A percentile compares a stretch with the other conserved stretches of the same genome.
Evolutionary conservation across 805 yeast species (phyloP).

Genomic region (Cyberlindnera euphorbiae): DNA sequence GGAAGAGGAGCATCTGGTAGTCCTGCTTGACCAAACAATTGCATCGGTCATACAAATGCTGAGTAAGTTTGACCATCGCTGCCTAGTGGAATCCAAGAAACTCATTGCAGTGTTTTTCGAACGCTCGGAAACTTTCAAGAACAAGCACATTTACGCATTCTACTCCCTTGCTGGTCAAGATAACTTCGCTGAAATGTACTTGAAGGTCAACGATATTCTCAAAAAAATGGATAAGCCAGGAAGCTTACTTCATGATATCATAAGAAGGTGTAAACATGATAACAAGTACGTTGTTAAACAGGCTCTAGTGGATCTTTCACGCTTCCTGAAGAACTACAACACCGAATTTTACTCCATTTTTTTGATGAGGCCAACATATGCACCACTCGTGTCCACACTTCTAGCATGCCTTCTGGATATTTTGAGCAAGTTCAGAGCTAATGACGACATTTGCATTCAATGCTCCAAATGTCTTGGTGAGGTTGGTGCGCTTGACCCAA

Average conservation of each 20-base stretch:
- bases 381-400: slow-evolving; percentile 37
- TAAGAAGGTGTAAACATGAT: slow-evolving; percentile 52
- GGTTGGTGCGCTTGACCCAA: slow-evolving; percentile 72
- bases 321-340: slow-evolving; percentile 49
- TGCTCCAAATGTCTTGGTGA: slow-evolving; percentile 70
- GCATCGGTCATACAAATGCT: slow-evolving; percentile 72
- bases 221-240: slow-evolving; percentile 30
- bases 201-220: slow-evolving; percentile 25
- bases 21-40: slow-evolving; percentile 68
- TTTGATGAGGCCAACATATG: slow-evolving; percentile 31
- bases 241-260: slow-evolving; percentile 45
- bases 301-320: slow-evolving; percentile 58
- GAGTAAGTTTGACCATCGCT: slow-evolving; percentile 41
- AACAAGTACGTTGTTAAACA: slow-evolving; percentile 70
- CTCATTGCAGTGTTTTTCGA: slow-evolving; percentile 39
- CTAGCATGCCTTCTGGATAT: slow-evolving; percentile 51
- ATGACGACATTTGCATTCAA: slow-evolving; percentile 45
- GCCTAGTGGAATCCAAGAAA: slow-evolving; percentile 46
- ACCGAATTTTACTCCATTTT: slow-evolving; percentile 41
- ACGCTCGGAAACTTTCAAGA: slow-evolving; percentile 29
- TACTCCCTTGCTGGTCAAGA: slow-evolving; percentile 46
- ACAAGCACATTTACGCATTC: slow-evolving; percentile 45
- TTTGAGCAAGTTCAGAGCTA: slow-evolving; percentile 49
- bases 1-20: slow-evolving; percentile 50
- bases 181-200: slow-evolving; percentile 31